Base-by-base conservation (phyloP, 1,284 basidiomycete genomes). In the Rhodotorula sp. region DNA sequence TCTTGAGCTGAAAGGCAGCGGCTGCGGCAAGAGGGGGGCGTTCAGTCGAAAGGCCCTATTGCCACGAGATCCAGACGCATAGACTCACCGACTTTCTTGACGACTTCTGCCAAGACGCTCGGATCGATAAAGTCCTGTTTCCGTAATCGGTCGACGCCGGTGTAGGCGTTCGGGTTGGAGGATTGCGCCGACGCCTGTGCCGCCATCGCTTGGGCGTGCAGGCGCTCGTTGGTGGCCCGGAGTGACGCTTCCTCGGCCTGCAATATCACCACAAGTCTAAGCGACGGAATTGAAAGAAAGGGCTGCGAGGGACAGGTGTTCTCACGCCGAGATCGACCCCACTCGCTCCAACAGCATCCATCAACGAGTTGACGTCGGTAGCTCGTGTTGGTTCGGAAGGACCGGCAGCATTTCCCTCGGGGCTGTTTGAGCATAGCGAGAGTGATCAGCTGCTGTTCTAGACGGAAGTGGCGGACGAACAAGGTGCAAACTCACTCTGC, bases 231-330 rank as follows among this genome's bases (percentile, higher is more conserved):
- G 49, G 63, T 60, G 8, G 68, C 72, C 48, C 76, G 67, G 22
- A 78, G 67, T 0, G 68, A 67, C 60, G 78, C 78, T 67, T 79
- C 78, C 65, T 79, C 78, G 37, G 78, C 78, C 76, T 79, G 67
- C 6, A 22, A 22, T 0, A 24, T 54, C 30, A 29, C 20, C 37
- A 42, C 6, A 26, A 7, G 15, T n/a, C 1, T 17, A 4, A 7
- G 49, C 8, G 30, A 44, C 37, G 24, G n/a, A 24, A 22, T 2
- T 0, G 8, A 54, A 48, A 37, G 29, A 30, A 30, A 22, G 18
- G 56, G 10, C 18, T 7, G 66, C 24, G 3, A n/a, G 24, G 14
- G n/a, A 26, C n/a, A n/a, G 17, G n/a, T 1, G 6, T 26, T 17
- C 78, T 62, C 42, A 78, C 78, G 18, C 72, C 73, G 10, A 79